Conservation (phyloP, 495 filamentous ascomycete species). For the Annulohypoxylon nitens region DNA sequence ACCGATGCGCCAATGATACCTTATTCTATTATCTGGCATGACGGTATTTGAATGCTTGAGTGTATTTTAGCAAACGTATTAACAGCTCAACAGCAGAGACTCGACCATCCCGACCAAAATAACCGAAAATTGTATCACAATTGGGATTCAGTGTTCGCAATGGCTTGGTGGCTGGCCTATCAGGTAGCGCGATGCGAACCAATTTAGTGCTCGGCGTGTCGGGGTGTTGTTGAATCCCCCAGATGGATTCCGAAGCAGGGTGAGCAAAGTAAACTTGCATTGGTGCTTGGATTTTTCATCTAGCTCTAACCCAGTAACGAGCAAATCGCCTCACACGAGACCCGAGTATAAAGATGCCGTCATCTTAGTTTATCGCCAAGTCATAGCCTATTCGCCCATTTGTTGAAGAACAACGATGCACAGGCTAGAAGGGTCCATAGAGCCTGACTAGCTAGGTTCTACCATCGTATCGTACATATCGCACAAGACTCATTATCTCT, state of each 20-base stretch:
- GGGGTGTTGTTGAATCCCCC: neutral
- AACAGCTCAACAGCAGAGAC: neutral
- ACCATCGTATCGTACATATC: neutral
- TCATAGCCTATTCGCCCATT: conserved; percentile 5
- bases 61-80: neutral
- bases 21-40: conserved; percentile 8
- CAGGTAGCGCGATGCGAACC: neutral
- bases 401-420: conserved; percentile 1
- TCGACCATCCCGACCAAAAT: neutral
- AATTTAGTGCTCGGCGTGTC: neutral
- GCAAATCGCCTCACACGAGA: neutral
- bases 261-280: neutral
- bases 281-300: neutral
- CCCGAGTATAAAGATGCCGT: conserved; percentile 18
- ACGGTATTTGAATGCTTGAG: neutral
- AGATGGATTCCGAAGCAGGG: neutral
- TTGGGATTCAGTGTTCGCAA: neutral
- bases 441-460: conserved; percentile 13
- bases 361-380: conserved; percentile 26
- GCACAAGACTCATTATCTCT: neutral
- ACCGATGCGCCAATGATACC: neutral
- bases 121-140: conserved; percentile 5
- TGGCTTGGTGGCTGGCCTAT: neutral
- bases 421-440: conserved; percentile 28
- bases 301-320: neutral